Conservation (phyloP, 2,329 filamentous ascomycete species). For the Lasiodiplodia sp. region DNA sequence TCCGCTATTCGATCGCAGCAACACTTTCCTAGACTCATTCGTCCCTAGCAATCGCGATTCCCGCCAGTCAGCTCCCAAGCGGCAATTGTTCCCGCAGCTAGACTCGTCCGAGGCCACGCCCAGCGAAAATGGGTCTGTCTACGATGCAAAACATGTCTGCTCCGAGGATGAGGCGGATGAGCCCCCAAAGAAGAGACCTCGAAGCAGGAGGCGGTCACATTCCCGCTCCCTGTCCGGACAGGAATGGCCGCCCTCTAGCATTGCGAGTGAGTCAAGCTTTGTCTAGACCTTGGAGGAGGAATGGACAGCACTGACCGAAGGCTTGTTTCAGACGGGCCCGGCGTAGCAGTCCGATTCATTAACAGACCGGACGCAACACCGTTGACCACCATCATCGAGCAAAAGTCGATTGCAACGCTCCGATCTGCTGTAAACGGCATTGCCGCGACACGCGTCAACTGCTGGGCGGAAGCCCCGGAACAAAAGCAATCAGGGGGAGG, state of each 20-base stretch:
- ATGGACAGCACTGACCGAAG: not conserved
- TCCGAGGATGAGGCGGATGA: constrained; percentile 14
- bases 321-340: constrained; percentile 22
- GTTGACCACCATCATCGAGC: constrained; percentile 55
- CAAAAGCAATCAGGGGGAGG: constrained; percentile 14
- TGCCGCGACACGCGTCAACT: constrained; percentile 3
- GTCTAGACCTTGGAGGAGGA: not conserved
- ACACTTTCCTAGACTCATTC: constrained; percentile 21
- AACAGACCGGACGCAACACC: constrained; percentile 45
- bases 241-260: constrained; percentile 15
- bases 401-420: constrained; percentile 51
- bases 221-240: constrained; percentile 12
- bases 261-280: constrained; percentile 22
- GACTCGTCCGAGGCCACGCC: constrained; percentile 32
- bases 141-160: constrained; percentile 16
- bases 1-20: constrained; percentile 29
- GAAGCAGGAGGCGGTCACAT: constrained; percentile 6
- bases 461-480: not conserved
- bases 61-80: constrained; percentile 12
- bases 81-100: constrained; percentile 25
- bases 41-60: not conserved
- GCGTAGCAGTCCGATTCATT: constrained; percentile 34
- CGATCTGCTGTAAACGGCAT: constrained; percentile 36
- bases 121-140: constrained; percentile 30
- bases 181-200: constrained; percentile 8